These are phyloP conservation scores for Nemania sp. DNA, from an alignment of 2,329 filamentous ascomycete genomes.

Conservation along the genomic window DNA sequence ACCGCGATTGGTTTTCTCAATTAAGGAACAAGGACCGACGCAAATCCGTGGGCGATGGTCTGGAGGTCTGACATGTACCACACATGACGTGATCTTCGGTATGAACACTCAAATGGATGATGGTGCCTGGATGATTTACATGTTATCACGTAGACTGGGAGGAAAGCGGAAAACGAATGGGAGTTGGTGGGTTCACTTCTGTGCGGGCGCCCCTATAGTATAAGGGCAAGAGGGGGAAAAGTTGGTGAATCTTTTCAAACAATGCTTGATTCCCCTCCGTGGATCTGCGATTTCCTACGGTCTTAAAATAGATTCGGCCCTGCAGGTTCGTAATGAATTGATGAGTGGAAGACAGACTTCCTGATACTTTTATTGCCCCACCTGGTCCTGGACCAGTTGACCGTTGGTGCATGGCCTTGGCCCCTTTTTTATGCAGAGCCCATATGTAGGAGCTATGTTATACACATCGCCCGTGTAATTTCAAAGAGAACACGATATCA, in stretches of 20 bases:
- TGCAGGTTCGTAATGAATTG: slow-evolving; percentile 4
- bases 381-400: no score
- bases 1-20: slow-evolving; percentile 25
- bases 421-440: background rate
- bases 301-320: background rate
- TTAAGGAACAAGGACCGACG: slow-evolving; percentile 23
- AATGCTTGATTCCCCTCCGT: background rate
- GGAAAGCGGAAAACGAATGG: slow-evolving; percentile 30
- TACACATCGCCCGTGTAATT: background rate
- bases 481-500: background rate
- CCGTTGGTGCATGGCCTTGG: background rate
- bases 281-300: background rate
- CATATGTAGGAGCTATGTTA: background rate
- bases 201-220: slow-evolving; percentile 20
- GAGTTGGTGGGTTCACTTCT: slow-evolving; percentile 25
- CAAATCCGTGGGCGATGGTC: slow-evolving; percentile 14
- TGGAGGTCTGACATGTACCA: slow-evolving; percentile 23
- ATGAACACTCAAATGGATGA: slow-evolving; percentile 17
- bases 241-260: slow-evolving; percentile 12
- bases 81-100: slow-evolving; percentile 5
- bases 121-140: slow-evolving; percentile 15
- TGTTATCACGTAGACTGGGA: slow-evolving; percentile 20
- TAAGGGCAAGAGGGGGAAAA: slow-evolving; percentile 16
- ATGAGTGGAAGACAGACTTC: slow-evolving; percentile 2
- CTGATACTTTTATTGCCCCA: background rate